phyloP scores from a whole-genome alignment of 768 basidiomycete genomes.

The Hericium alpestre region DNA sequence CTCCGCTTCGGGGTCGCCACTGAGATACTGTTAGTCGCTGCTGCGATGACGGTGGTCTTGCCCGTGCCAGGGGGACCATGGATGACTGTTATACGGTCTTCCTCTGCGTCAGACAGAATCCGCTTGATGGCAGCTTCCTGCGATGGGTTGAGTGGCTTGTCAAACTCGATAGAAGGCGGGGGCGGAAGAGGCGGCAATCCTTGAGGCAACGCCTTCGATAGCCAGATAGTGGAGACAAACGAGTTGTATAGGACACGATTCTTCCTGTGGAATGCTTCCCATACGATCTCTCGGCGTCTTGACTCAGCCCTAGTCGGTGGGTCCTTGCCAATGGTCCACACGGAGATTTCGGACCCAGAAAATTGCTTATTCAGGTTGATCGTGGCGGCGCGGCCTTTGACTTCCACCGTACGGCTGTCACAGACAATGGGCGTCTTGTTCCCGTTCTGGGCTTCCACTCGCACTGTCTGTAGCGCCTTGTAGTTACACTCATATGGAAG shows the following conservation, averaged over 20 bases:
- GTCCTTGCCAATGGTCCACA: constrained; percentile 14
- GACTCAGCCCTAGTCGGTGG: constrained; percentile 10
- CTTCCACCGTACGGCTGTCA: constrained; percentile 15
- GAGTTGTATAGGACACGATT: constrained; percentile 14
- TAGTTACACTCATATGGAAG: constrained; percentile 13
- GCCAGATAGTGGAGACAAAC: constrained; percentile 18
- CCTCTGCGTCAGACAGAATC: constrained; percentile 18
- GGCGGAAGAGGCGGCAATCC: background rate
- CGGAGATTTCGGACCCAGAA: background rate
- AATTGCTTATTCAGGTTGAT: constrained; percentile 16
- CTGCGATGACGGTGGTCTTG: constrained; percentile 16
- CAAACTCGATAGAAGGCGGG: background rate
- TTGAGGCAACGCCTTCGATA: background rate
- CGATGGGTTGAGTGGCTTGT: constrained; percentile 15
- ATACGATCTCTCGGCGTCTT: constrained; percentile 16
- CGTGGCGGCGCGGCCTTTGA: constrained; percentile 27
- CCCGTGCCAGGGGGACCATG: constrained; percentile 16
- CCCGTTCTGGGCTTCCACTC: background rate
- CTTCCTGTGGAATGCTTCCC: constrained; percentile 12
- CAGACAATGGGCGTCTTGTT: background rate
- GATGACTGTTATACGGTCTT: constrained; percentile 17
- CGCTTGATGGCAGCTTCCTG: constrained; percentile 20
- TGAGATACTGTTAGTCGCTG: constrained; percentile 3
- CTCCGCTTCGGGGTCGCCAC: background rate
- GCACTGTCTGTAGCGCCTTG: constrained; percentile 11